Evolutionary conservation across 225 moss, liverwort and hornwort genomes (phyloP), one percentile per base, ranked within the genome.

Genomic region (Neckera pumila): DNA sequence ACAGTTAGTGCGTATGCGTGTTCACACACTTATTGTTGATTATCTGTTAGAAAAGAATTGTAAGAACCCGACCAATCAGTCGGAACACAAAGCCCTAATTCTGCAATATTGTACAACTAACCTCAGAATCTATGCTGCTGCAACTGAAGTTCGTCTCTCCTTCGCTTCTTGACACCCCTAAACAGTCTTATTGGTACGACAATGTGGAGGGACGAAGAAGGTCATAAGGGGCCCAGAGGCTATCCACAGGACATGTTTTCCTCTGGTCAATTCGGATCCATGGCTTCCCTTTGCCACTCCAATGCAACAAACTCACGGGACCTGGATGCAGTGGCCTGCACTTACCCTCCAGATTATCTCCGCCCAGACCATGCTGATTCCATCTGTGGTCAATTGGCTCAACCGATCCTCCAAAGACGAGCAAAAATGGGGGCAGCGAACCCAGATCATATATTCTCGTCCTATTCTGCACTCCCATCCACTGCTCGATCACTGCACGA

Each of bases 211-310:
- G 90, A 56, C 91, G 91, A 85, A 92, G 92, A 91, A 93, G 93
- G 91, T 93, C 93, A 93, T 93, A 93, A 91, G 93, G 93, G 67
- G 93, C 90, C 93, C 93, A 93, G 43, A 93, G 89, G 85, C 89
- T 90, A 82, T 93, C 93, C 89, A 91, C 93, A 85, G 93, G 90
- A 89, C 93, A 93, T 64, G 89, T 90, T 83, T 69, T 91, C 90
- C 81, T 87, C 60, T 87, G 91, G 62, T 93, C 93, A 54, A 93
- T 91, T 38, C 93, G 90, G 45, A 93, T 93, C 93, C 93, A 93
- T 30, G 93, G 93, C 76, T 97, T 97, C 71, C 97, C 96, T 88
- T 97, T 96, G 80, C 97, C 97, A 87, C 97, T 97, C 97, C 97
- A 97, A 81, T 97, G 97, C 92, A 97, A 90, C 89, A 97, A 92